phyloP scores from a whole-genome alignment of 164 flowering plant species.

The Sedum album region DNA sequence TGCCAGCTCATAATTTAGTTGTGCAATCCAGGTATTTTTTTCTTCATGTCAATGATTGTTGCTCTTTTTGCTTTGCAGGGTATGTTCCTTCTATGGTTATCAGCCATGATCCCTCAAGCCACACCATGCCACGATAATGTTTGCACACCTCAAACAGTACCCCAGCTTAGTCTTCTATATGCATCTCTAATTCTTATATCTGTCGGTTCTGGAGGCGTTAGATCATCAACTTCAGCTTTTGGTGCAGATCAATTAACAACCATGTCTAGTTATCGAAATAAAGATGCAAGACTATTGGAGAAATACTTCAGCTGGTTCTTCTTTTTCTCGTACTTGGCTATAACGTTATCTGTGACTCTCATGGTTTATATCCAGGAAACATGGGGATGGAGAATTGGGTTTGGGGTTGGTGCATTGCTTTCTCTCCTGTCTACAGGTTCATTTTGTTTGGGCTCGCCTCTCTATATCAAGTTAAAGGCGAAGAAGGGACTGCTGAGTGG shows the following conservation, averaged over 20 bases:
- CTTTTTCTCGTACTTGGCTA: conserved; percentile 11
- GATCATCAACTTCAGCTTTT: conserved; percentile 23
- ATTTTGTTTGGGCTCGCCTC: conserved; percentile 21
- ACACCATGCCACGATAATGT: not conserved
- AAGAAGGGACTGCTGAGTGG: too few relatives aligned
- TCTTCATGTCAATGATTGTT: too few relatives aligned
- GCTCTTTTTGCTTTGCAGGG: conserved; percentile 17
- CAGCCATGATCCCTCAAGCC: too few relatives aligned
- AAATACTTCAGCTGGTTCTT: conserved; percentile 27
- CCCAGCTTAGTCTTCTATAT: conserved; percentile 19
- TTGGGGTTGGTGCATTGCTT: conserved; percentile 19
- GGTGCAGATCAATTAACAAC: conserved; percentile 25
- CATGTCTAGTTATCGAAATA: not conserved
- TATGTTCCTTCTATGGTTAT: conserved; percentile 18
- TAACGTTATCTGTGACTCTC: conserved; percentile 7
- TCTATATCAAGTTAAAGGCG: conserved; percentile 20
- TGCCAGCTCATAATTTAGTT: too few relatives aligned
- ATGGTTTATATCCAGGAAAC: conserved; percentile 20
- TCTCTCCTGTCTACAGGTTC: conserved; percentile 15
- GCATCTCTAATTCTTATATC: too few relatives aligned
- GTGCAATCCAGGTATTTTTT: too few relatives aligned
- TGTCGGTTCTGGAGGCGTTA: conserved; percentile 29
- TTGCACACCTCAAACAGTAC: conserved; percentile 13
- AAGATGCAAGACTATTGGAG: conserved; percentile 10
- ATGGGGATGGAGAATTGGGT: conserved; percentile 25